Evolutionary conservation across 2,329 filamentous ascomycete species (phyloP).

Genomic region (Aureobasidium sp.): DNA sequence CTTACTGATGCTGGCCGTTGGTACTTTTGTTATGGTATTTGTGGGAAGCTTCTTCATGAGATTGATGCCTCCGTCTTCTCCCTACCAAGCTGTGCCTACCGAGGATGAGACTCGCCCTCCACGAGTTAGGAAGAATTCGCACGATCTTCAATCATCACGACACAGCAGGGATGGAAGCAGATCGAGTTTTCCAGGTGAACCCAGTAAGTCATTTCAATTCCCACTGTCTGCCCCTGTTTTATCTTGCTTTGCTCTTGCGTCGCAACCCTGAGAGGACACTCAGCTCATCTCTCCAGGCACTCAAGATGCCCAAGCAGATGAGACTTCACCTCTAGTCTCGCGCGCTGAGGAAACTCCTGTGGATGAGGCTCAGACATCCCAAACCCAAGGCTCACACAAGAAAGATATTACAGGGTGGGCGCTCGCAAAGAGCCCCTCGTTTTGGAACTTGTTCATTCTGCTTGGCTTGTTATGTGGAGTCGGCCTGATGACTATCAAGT

Average conservation of each 20-base stretch:
- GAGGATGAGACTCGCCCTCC: conserved; percentile 39
- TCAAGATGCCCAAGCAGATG: conserved; percentile 47
- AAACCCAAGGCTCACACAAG: conserved; percentile 64
- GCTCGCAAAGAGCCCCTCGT: conserved; percentile 65
- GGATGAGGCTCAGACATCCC: conserved; percentile 47
- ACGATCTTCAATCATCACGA: conserved; percentile 35
- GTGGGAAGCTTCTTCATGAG: conserved; percentile 78
- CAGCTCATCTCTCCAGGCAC: conserved; percentile 15
- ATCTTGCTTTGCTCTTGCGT: not conserved
- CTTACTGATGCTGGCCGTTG: conserved; percentile 69
- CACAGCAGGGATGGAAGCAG: conserved; percentile 36
- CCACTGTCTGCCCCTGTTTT: not conserved
- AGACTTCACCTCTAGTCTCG: conserved; percentile 76
- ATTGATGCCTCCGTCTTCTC: conserved; percentile 54
- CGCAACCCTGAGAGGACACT: not conserved
- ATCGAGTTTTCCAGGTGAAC: conserved; percentile 43
- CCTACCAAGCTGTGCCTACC: conserved; percentile 51
- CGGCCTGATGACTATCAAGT: conserved; percentile 99
- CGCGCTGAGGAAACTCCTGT: conserved; percentile 44
- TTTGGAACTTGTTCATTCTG: conserved; percentile 84
- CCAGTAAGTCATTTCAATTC: conserved; percentile 50
- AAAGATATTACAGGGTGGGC: conserved; percentile 84
- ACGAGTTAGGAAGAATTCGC: conserved; percentile 38
- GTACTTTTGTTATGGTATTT: conserved; percentile 69
- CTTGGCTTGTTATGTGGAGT: conserved; percentile 89